Evolutionary conservation across 345 rosid species (phyloP).

Genomic region (Erodium maritimum): DNA sequence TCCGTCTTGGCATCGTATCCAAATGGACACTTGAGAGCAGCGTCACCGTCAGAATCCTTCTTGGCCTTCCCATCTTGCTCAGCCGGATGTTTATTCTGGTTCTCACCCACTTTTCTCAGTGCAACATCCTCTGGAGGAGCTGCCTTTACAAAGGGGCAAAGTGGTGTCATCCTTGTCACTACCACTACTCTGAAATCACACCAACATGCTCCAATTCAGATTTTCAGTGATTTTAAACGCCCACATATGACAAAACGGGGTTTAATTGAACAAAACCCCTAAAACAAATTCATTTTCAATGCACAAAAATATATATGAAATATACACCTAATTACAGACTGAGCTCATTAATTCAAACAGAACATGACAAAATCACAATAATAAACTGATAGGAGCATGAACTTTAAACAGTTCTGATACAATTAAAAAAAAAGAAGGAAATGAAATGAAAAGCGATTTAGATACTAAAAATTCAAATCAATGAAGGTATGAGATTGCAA

Average conservation of each 20-base stretch:
- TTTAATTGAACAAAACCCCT: neutral
- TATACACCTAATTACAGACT: neutral
- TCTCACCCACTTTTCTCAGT: slow-evolving; percentile 15
- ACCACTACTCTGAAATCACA: neutral
- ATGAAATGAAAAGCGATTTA: neutral
- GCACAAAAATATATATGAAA: neutral
- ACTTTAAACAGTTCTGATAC: neutral
- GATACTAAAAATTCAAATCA: neutral
- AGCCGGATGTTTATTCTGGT: neutral
- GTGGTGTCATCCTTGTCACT: slow-evolving; percentile 40
- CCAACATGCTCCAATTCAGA: neutral
- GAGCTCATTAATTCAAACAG: neutral
- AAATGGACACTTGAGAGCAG: slow-evolving; percentile 11
- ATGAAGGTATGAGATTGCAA: neutral
- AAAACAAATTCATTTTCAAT: neutral
- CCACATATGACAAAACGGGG: neutral
- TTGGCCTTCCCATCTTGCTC: slow-evolving; percentile 2
- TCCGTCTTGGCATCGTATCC: slow-evolving; percentile 22
- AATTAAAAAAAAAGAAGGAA: no score
- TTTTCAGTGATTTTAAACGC: neutral
- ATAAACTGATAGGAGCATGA: neutral
- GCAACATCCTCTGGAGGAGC: slow-evolving; percentile 51
- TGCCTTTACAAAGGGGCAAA: slow-evolving; percentile 69
- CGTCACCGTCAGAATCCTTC: slow-evolving; percentile 9
- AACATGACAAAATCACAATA: neutral